phyloP scores from a whole-genome alignment of 768 basidiomycete genomes.

The Kwoniella pini region DNA sequence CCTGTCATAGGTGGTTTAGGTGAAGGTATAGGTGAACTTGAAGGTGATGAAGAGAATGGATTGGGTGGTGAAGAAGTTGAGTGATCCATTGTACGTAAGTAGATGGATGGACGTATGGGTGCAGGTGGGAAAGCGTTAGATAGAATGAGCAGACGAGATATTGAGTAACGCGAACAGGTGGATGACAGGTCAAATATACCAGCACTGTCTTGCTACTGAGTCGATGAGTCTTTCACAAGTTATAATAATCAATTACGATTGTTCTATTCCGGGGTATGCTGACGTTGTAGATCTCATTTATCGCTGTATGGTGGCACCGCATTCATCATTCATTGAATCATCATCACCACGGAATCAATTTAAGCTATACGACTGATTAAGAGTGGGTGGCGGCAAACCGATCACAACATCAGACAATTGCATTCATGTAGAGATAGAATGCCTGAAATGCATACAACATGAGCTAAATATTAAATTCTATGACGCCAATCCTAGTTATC shows the following conservation, averaged over 20 bases:
- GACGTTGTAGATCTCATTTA: too few relatives aligned
- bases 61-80: constrained; percentile 16
- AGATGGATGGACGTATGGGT: too few relatives aligned
- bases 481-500: not conserved
- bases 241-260: too few relatives aligned
- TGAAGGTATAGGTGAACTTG: constrained; percentile 17
- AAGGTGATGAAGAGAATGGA: constrained; percentile 41
- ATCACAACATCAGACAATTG: too few relatives aligned
- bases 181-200: too few relatives aligned
- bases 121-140: too few relatives aligned
- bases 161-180: too few relatives aligned
- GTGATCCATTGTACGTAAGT: constrained; percentile 5
- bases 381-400: not conserved
- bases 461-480: not conserved
- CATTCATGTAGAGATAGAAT: too few relatives aligned
- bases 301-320: not conserved
- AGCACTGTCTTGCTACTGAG: too few relatives aligned
- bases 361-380: not conserved
- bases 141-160: too few relatives aligned
- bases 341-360: not conserved
- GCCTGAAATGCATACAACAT: constrained; percentile 1
- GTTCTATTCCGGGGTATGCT: too few relatives aligned
- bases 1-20: constrained; percentile 10
- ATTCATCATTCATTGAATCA: not conserved
- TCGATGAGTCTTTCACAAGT: too few relatives aligned